Evolutionary conservation across 495 filamentous ascomycete genomes (phyloP), one percentile per base, ranked within the genome.

Genomic region (Hyaloscypha bicolor): DNA sequence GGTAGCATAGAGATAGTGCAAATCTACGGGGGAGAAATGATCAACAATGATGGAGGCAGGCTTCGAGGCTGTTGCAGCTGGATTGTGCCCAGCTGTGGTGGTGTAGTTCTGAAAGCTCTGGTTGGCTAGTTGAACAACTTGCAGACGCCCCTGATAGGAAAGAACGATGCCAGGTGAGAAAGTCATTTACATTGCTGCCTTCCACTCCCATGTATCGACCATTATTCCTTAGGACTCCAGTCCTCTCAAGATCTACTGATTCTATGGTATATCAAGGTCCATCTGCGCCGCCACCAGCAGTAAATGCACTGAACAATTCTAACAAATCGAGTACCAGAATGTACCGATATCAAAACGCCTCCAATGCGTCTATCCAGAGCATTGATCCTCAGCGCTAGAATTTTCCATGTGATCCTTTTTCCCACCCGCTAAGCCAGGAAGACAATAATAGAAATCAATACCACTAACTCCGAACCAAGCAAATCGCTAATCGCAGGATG

Each of bases 281-380:
- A 48, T 48, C 16, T 48, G 42, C 42, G 11, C 42, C 42, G 16
- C 42, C 42, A 19, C 25, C 25, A 25, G 25, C 25, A 25, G 2
- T 25, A 25, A 4, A 48, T 48, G 16, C 16, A 19, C 42, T 11
- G 42, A 19, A 48, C 42, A 48, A 48, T 48, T 48, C 42, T 48
- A 48, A 12, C 16, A 48, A 48, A 48, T 48, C 42, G 11, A 48
- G 42, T 48, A 48, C 42, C 42, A 48, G 6, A 48, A 48, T 48
- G 42, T 19, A 48, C 42, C 42, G 42, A 48, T 48, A 48, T 48
- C 42, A 48, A 48, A 48, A 48, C 42, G 42, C 42, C 42, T 48
- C 42, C 9, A 48, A 48, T 48, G 42, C 42, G 42, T 48, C 42
- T 48, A 48, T 19, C 42, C 42, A 48, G 42, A 48, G 42, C 42